Evolutionary conservation across 345 rosid genomes (phyloP).

Genomic region (Sonneratia alba): DNA sequence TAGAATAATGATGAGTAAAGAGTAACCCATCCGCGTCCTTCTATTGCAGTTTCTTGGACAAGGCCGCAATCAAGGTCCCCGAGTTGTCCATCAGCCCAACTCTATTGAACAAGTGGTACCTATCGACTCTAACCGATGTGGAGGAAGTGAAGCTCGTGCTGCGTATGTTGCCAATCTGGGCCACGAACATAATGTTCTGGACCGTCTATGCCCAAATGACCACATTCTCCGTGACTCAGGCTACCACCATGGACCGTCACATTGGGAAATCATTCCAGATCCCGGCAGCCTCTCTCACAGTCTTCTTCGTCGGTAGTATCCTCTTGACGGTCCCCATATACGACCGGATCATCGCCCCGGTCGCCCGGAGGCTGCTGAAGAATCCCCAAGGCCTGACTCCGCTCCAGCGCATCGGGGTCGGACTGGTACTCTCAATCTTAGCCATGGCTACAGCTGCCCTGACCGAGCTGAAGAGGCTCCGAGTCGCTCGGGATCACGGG

Average conservation of each 20-base stretch:
- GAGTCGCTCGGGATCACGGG: conserved; percentile 35
- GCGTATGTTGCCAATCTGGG: conserved; percentile 91
- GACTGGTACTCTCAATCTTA: conserved; percentile 40
- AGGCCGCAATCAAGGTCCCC: conserved; percentile 63
- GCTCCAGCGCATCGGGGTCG: conserved; percentile 72
- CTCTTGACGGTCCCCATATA: conserved; percentile 78
- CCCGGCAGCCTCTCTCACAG: conserved; percentile 70
- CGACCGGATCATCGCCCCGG: conserved; percentile 51
- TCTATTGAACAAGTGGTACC: conserved; percentile 52
- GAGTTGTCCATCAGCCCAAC: conserved; percentile 8
- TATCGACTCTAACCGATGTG: conserved; percentile 79
- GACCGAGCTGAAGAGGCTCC: conserved; percentile 52
- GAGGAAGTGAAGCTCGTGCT: conserved; percentile 90
- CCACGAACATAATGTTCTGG: conserved; percentile 88
- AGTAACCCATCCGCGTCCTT: neutral
- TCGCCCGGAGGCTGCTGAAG: conserved; percentile 37
- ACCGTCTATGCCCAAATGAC: conserved; percentile 90
- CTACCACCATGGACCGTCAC: conserved; percentile 84
- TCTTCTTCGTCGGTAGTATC: conserved; percentile 76
- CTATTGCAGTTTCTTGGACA: conserved; percentile 65
- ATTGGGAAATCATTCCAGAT: conserved; percentile 68
- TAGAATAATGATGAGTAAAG: too few relatives aligned
- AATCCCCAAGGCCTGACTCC: conserved; percentile 80
- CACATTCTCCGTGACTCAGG: conserved; percentile 91
- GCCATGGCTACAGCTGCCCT: conserved; percentile 76